Evolutionary conservation across 169 alveolate species (phyloP).

Genomic region (Plasmodium coatneyi): DNA sequence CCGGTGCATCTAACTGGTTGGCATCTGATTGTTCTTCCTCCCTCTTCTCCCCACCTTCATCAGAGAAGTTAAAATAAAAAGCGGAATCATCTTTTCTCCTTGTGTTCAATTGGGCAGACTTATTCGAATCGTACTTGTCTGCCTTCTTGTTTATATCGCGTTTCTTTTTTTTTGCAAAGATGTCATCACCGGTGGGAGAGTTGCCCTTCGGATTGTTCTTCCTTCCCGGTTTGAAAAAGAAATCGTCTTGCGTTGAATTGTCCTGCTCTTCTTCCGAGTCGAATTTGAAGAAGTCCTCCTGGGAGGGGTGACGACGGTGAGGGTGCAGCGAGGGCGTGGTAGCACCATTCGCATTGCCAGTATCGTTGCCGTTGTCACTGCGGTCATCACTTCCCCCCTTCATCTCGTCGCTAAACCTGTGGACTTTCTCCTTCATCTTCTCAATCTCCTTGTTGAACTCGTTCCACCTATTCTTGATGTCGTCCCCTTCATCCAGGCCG

Average conservation of each 20-base stretch:
- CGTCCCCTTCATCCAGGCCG: not conserved
- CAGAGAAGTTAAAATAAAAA: not conserved
- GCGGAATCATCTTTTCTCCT: not conserved
- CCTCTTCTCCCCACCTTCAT: not conserved
- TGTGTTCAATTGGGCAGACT: not conserved
- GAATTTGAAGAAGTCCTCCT: not conserved
- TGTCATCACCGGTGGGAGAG: not conserved
- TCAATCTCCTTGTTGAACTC: conserved; percentile 45
- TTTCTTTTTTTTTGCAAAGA: not conserved
- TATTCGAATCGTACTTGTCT: not conserved
- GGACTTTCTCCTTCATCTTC: conserved; percentile 26
- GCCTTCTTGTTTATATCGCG: not conserved
- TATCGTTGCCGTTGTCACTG: not conserved
- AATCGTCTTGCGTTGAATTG: not conserved
- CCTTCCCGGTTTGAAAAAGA: not conserved
- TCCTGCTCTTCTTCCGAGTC: not conserved
- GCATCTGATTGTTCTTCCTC: not conserved
- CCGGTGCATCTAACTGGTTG: not conserved
- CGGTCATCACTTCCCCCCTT: not conserved
- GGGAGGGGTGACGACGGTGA: not conserved
- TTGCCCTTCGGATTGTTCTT: not conserved
- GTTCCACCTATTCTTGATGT: not conserved
- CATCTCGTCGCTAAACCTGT: conserved; percentile 2
- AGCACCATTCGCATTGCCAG: not conserved
- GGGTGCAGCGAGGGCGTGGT: not conserved